Percentiles rank a stretch among this genome's conserved stretches.
Evolutionary conservation across 805 yeast genomes (phyloP).

Genomic region (Kazachstania kunashirensis): DNA sequence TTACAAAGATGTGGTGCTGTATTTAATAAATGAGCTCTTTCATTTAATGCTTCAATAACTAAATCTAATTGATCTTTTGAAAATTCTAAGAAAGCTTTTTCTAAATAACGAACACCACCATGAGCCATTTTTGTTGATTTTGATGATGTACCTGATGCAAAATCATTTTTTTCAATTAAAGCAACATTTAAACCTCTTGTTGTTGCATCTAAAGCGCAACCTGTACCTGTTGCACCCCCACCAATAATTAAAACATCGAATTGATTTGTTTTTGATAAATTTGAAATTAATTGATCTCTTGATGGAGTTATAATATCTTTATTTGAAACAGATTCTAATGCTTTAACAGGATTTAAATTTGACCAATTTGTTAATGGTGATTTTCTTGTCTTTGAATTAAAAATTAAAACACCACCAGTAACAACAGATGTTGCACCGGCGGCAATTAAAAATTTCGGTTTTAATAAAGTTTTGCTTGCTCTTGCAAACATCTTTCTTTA

Average conservation of each 20-base stretch:
- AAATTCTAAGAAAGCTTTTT: constrained; percentile 86
- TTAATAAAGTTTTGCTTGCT: not conserved
- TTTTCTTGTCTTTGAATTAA: not conserved
- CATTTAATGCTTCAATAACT: constrained; percentile 82
- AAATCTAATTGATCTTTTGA: constrained; percentile 83
- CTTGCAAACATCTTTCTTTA: not conserved
- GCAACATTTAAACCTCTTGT: constrained; percentile 87
- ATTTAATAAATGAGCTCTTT: constrained; percentile 73
- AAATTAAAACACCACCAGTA: not conserved
- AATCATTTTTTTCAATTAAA: constrained; percentile 77
- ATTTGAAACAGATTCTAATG: not conserved
- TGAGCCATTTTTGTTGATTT: constrained; percentile 94
- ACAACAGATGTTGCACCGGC: not conserved
- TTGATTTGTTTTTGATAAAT: constrained; percentile 38
- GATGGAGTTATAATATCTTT: constrained; percentile 31
- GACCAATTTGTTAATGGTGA: not conserved
- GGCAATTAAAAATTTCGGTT: not conserved
- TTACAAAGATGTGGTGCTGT: constrained; percentile 88
- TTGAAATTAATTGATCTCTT: constrained; percentile 42
- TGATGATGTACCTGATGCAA: constrained; percentile 87
- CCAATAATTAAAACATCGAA: constrained; percentile 85
- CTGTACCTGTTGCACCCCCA: constrained; percentile 95
- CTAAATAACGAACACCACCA: constrained; percentile 93
- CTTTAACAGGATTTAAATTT: not conserved
- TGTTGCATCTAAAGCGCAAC: constrained; percentile 84